Conservation (phyloP, 768 basidiomycete species). For the Pholiota molesta region DNA sequence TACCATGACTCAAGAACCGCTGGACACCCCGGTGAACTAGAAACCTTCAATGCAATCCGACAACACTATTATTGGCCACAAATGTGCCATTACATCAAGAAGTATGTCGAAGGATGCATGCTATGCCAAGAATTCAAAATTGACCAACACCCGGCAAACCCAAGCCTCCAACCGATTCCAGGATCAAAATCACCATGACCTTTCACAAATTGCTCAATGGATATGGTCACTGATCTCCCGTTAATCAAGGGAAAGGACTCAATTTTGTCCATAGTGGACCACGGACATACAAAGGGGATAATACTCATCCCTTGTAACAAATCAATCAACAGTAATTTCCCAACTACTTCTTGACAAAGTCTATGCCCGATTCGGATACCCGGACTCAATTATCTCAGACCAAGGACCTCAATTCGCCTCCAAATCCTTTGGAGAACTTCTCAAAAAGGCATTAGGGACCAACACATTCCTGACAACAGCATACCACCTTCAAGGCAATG, state of each 20-base stretch:
- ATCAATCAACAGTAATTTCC: slow-evolving; percentile 11
- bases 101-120: slow-evolving; percentile 25
- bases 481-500: slow-evolving; percentile 19
- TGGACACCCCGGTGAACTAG: slow-evolving; percentile 16
- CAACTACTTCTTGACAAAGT: slow-evolving; percentile 8
- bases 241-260: slow-evolving; percentile 15
- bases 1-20: slow-evolving; percentile 12
- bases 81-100: slow-evolving; percentile 16
- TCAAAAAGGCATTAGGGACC: slow-evolving; percentile 11
- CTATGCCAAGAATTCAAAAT: slow-evolving; percentile 25
- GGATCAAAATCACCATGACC: slow-evolving; percentile 8
- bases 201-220: slow-evolving; percentile 16
- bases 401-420: slow-evolving; percentile 17
- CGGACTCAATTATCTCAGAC: slow-evolving; percentile 22
- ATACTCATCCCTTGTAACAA: slow-evolving; percentile 24
- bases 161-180: slow-evolving; percentile 10
- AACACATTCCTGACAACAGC: slow-evolving; percentile 15
- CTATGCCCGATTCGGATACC: slow-evolving; percentile 17
- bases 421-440: slow-evolving; percentile 14
- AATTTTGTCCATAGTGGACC: slow-evolving; percentile 29
- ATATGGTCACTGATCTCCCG: slow-evolving; percentile 21
- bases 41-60: slow-evolving; percentile 8
- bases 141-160: slow-evolving; percentile 14
- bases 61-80: slow-evolving; percentile 26
- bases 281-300: slow-evolving; percentile 30